Evolutionary conservation across 2,329 filamentous ascomycete genomes (phyloP).

Genomic region (Xylariaceae sp.): DNA sequence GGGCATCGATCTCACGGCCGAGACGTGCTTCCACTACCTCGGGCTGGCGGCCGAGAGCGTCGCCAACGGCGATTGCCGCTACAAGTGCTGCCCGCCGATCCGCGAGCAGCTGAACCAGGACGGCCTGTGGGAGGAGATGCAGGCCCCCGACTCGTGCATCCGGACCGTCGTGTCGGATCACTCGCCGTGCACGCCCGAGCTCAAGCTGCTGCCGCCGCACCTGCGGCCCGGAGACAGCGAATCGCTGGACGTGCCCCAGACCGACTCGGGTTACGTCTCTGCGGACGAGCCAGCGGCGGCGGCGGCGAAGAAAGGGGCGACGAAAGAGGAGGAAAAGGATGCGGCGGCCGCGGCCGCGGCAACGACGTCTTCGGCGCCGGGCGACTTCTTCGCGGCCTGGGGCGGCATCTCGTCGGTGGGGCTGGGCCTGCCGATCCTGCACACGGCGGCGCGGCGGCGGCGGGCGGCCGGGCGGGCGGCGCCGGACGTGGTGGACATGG

Average conservation of each 20-base stretch:
- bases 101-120: slow-evolving; percentile 75
- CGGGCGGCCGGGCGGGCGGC: slow-evolving; percentile 37
- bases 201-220: slow-evolving; percentile 75
- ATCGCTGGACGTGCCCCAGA: slow-evolving; percentile 36
- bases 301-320: no score
- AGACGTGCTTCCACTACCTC: slow-evolving; percentile 94
- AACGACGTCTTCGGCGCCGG: no score
- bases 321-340: slow-evolving; percentile 22
- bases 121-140: slow-evolving; percentile 77
- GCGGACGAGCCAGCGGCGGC: slow-evolving; percentile 37
- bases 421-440: slow-evolving; percentile 82
- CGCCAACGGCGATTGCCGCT: slow-evolving; percentile 75
- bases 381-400: slow-evolving; percentile 95
- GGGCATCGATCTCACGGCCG: slow-evolving; percentile 82
- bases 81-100: slow-evolving; percentile 95
- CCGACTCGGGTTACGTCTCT: slow-evolving; percentile 48
- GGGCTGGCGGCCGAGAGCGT: slow-evolving; percentile 77
- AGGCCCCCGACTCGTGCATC: slow-evolving; percentile 66
- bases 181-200: slow-evolving; percentile 88
- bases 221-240: slow-evolving; percentile 39
- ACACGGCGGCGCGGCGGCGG: slow-evolving; percentile 65
- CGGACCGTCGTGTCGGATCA: slow-evolving; percentile 91
- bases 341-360: slow-evolving; percentile 31
- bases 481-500: slow-evolving; percentile 65
- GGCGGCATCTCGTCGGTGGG: slow-evolving; percentile 93